Base-by-base conservation (phyloP, 2,329 filamentous ascomycete genomes). In the Gaeumannomyces tritici region DNA sequence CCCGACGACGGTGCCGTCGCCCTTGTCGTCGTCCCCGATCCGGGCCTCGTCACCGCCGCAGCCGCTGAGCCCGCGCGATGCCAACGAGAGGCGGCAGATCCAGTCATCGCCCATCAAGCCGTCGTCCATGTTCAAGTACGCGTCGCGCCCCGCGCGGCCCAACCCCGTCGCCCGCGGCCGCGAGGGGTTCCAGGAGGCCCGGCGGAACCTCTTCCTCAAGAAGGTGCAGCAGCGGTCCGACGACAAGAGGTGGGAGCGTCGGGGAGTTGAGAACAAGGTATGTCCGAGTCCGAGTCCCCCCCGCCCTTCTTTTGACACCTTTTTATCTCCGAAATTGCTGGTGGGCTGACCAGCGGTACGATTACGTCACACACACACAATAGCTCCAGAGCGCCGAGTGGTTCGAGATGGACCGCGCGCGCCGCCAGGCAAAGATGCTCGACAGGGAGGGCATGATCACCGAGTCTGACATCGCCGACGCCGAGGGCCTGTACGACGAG, bases 151-250 rank as follows among this genome's bases (percentile, higher is more conserved):
- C 18, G 75, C 80, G 62, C 88, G 88, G 64, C 79, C 81, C 47
- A 90, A 89, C 65, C 89, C 87, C 0, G 68, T 89, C 8, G 74
- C 86, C 24, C 81, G 83, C 66, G 82, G 76, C 64, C 80, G 84
- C 60, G 83, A 91, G 70, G 84, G 83, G 24, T 78, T 79, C 0
- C 83, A 86, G 62, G 86, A 90, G 70, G 78, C 82, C 62, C 77
- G 90, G 63, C 79, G 89, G 58, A 82, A 83, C 35, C 76, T 89
- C 62, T 93, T 93, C 68, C 75, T 93, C 64, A 84, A 86, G 70
- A 89, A 81, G 61, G 85, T 89, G 24, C 79, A 84, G 63, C 81
- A 85, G 68, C 80, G 83, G 55, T 76, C 80, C 3, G 84, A 88
- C 55, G 83, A 89, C 31, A 81, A 77, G 68, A 75, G 76, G 27